A percentile compares a stretch with the other conserved stretches of the same genome.
These are phyloP conservation scores for Diaporthe citri DNA, from an alignment of 2,329 filamentous ascomycete species.

Conservation along the genomic window DNA sequence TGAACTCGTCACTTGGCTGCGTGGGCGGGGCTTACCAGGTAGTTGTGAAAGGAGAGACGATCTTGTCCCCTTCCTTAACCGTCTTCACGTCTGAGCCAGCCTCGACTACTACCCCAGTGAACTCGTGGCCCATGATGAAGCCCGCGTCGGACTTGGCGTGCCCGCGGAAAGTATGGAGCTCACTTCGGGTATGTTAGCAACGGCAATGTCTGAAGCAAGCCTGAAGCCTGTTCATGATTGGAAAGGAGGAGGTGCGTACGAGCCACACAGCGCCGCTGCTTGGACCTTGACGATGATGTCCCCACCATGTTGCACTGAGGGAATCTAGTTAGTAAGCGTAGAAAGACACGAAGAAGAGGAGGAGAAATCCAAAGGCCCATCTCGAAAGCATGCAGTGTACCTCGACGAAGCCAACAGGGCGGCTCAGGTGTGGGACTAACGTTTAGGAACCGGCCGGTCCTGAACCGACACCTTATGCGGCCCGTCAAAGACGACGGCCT, in stretches of 20 bases:
- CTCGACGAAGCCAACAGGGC: neutral
- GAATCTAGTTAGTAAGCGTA: slow-evolving; percentile 42
- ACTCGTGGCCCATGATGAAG: slow-evolving; percentile 85
- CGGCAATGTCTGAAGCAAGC: neutral
- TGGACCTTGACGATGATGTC: slow-evolving; percentile 88
- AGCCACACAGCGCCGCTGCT: slow-evolving; percentile 88
- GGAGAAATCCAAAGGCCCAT: neutral
- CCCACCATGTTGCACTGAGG: slow-evolving; percentile 71
- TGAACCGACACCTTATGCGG: slow-evolving; percentile 81
- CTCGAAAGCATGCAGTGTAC: neutral
- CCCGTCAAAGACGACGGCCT: slow-evolving; percentile 88
- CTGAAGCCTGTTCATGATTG: slow-evolving; percentile 16
- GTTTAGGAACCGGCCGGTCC: slow-evolving; percentile 81
- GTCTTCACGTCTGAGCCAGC: slow-evolving; percentile 76
- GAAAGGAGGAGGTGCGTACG: slow-evolving; percentile 64
- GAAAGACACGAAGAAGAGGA: slow-evolving; percentile 21
- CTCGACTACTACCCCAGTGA: slow-evolving; percentile 81
- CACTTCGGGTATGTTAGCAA: slow-evolving; percentile 60
- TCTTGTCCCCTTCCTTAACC: slow-evolving; percentile 79
- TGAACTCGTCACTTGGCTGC: neutral
- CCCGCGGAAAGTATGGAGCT: slow-evolving; percentile 88
- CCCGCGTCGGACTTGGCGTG: slow-evolving; percentile 77
- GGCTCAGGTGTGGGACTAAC: slow-evolving; percentile 48
- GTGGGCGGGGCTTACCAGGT: slow-evolving; percentile 70
- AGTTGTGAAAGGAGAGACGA: slow-evolving; percentile 87